Base-by-base conservation (phyloP, 1,284 basidiomycete species). In the Malassezia equina region DNA sequence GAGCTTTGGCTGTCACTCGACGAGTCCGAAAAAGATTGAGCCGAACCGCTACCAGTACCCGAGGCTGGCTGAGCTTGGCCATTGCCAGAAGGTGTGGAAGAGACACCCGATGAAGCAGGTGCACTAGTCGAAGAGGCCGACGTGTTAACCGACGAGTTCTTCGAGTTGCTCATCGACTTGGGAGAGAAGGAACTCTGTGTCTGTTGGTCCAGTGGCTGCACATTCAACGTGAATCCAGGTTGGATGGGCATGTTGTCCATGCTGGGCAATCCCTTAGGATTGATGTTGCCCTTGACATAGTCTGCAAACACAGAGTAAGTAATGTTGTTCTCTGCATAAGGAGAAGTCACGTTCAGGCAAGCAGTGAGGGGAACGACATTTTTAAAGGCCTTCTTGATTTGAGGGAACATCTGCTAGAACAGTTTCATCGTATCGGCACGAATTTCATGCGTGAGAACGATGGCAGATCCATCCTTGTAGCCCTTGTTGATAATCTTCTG, bases 251-350 rank as follows among this genome's bases (percentile, higher is more conserved):
- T 67, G 41, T 43, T 40, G 9, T 40, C 32, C 2, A 60, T 51
- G 17, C 43, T 17, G 2, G 70, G 70, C 7, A 69, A 31, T 11
- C 64, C 66, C 8, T 61, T 61, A 3, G 68, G 61, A 46, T 60
- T 46, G 45, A 70, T 58, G 46, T 66, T 67, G 34, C 68, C 69
- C 4, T 53, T 57, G 7, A 60, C 40, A 54, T 66, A 71, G 52
- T 66, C 55, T n/a, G 50, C 59, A 59, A 66, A 71, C 63, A 60
- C 58, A 15, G 69, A 64, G 65, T 71, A 78, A 34, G 71, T 75
- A 47, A 73, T 66, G 7, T 43, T 27, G 44, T 62, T 58, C 66
- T 80, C 78, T 17, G 59, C 69, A 61, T 80, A 80, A 0, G 78
- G 78, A 40, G 70, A 56, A 11, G 68, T 66, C 39, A 61, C 51